Base-by-base conservation (phyloP, 805 yeast species). In the Saturnispora saitoi region DNA sequence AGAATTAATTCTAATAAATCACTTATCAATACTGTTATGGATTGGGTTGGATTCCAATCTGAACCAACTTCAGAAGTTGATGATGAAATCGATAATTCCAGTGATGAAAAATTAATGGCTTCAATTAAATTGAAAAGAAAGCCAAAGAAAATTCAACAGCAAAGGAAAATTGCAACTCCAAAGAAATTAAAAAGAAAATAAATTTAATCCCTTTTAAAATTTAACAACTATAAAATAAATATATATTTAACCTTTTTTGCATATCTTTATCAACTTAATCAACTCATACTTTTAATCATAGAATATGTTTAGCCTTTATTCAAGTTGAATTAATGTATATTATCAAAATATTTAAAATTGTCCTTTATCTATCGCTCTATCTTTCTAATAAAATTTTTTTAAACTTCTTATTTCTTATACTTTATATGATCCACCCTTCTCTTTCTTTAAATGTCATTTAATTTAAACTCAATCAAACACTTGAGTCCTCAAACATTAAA, bases 381-480 rank as follows among this genome's bases (percentile, higher is more conserved):
- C n/a, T n/a, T n/a, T n/a, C n/a, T n/a, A n/a, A n/a, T n/a, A n/a
- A n/a, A n/a, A n/a, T n/a, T n/a, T n/a, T n/a, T n/a, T n/a, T n/a
- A n/a, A n/a, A n/a, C n/a, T n/a, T n/a, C n/a, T n/a, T n/a, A n/a
- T n/a, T n/a, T n/a, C n/a, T n/a, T n/a, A n/a, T n/a, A n/a, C 31
- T 34, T 34, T 24, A 20, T 19, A 8, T 12, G n/a, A 24, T 34
- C 22, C 32, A 31, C n/a, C 15, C 6, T 34, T 32, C 19, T 34
- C 22, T 34, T 15, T 34, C 11, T 34, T 9, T 17, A 24, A 1
- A 48, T 39, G 45, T 26, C 48, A 4, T 52, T 54, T 24, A 50
- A 70, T 1, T 55, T 72, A 2, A 64, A 80, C 0, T 73, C 69
- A 49, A 63, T 80, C 47, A 71, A 68, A 48, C 75, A 72, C 56